Evolutionary conservation across 2,329 filamentous ascomycete genomes (phyloP), one percentile per base, ranked within the genome.

Genomic region (Penicillium palitans): DNA sequence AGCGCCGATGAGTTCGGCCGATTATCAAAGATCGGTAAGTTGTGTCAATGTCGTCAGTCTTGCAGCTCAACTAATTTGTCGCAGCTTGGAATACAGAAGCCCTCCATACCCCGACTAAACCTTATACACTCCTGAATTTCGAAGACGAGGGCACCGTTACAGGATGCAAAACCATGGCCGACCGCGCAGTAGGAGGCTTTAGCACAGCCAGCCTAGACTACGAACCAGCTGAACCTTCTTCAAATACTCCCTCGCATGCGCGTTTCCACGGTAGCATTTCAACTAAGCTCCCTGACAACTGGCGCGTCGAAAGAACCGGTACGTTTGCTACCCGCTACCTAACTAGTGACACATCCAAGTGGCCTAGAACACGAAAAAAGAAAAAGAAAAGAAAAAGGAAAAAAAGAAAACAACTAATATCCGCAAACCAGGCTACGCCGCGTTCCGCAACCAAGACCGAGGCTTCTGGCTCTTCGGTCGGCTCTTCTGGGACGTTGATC

Each of bases 211-310:
- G 84, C 45, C 80, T 98, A 60, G 89, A 93, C 67, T 87, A 86
- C 72, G 78, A 87, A 41, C 78, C 78, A n/a, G 76, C 74, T 3
- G 79, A 83, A 24, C 61, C 72, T 27, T 66, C 74, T 2, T 69
- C 74, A 6, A 72, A 74, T 53, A 69, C 66, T 46, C 84, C 84
- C 21, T 80, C 86, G 31, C 90, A 96, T 76, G 87, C 87, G 19
- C 85, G 89, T 60, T 99, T 98, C 79, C 87, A 93, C 77, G 95
- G 95, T 63, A 85, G 74, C 57, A 98, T 99, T 71, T 96, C 91
- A 2, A 96, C 89, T 13, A 86, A 90, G 57, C 84, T 99, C 1
- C 95, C 95, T 0, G 77, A 80, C 12, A 84, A 93, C 53, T 78
- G 76, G 75, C 70, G 74, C 12, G 70, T 78, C 1, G 73, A 78